Conservation (phyloP, 352 stramenopile species). For the Hyaloperonospora brassicae region DNA sequence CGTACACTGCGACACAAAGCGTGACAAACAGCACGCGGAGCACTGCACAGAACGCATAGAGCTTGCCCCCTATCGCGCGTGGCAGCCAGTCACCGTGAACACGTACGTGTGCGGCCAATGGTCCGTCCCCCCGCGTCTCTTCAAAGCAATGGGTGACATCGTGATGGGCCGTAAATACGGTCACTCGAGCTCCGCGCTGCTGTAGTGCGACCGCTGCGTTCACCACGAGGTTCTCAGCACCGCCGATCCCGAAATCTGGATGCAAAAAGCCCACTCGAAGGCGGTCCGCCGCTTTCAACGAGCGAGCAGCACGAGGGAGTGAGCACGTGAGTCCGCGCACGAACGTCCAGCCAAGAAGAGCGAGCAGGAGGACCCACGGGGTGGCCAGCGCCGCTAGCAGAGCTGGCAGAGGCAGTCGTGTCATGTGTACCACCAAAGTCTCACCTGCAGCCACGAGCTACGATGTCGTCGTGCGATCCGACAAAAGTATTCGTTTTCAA, state of each 20-base stretch:
- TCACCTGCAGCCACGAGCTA: neutral
- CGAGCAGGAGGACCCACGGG: constrained; percentile 15
- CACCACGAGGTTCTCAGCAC: constrained; percentile 91
- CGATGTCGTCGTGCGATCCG: neutral
- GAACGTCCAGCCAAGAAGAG: constrained; percentile 24
- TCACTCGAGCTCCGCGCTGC: constrained; percentile 70
- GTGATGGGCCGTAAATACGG: constrained; percentile 95
- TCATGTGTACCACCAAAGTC: constrained; percentile 9
- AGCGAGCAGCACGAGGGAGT: constrained; percentile 11
- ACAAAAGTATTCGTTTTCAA: neutral
- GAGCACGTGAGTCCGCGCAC: constrained; percentile 22
- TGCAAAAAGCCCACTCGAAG: constrained; percentile 93
- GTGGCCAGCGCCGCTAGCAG: constrained; percentile 12
- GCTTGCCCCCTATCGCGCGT: constrained; percentile 72
- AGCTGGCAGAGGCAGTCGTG: constrained; percentile 8
- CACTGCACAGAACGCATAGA: constrained; percentile 90
- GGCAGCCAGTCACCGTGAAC: constrained; percentile 93
- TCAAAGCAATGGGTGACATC: constrained; percentile 92
- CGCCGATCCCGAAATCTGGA: constrained; percentile 97
- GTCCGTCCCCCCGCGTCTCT: constrained; percentile 80
- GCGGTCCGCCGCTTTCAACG: constrained; percentile 5
- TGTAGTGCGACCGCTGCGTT: constrained; percentile 86
- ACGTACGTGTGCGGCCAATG: constrained; percentile 67
- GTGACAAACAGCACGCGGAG: constrained; percentile 92
- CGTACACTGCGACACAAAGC: constrained; percentile 34